Conservation (phyloP, 148 eudicot genomes). For the Nepenthes gracilis region DNA sequence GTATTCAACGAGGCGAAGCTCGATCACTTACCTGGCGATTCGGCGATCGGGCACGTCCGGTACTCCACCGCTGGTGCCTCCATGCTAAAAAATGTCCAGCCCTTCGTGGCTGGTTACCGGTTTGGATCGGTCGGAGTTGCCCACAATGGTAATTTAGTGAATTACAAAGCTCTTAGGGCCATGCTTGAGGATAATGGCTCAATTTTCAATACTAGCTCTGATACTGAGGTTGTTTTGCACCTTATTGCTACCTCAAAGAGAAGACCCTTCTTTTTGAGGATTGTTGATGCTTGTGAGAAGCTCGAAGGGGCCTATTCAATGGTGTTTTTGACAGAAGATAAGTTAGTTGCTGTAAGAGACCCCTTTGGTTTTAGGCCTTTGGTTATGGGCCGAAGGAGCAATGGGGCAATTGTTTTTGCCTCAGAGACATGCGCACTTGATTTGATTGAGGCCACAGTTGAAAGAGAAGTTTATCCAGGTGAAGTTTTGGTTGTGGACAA, state of each 20-base stretch:
- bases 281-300: slow-evolving; percentile 41
- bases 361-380: slow-evolving; percentile 82
- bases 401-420: slow-evolving; percentile 82
- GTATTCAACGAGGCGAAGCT: slow-evolving; percentile 40
- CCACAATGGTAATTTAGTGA: slow-evolving; percentile 81
- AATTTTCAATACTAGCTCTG: slow-evolving; percentile 66
- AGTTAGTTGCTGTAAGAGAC: slow-evolving; percentile 77
- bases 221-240: slow-evolving; percentile 78
- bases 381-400: slow-evolving; percentile 83
- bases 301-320: slow-evolving; percentile 75
- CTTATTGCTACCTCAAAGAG: slow-evolving; percentile 52
- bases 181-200: slow-evolving; percentile 54
- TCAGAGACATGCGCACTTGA: slow-evolving; percentile 91
- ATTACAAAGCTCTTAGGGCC: slow-evolving; percentile 38
- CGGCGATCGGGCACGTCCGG: slow-evolving; percentile 72
- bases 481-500: slow-evolving; percentile 76
- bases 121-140: slow-evolving; percentile 73
- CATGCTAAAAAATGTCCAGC: slow-evolving; percentile 79
- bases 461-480: slow-evolving; percentile 77
- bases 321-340: slow-evolving; percentile 75
- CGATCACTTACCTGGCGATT: slow-evolving; percentile 43
- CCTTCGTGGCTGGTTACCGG: slow-evolving; percentile 63
- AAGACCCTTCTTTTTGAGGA: slow-evolving; percentile 37
- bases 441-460: slow-evolving; percentile 69
- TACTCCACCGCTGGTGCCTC: slow-evolving; percentile 75